Evolutionary conservation across 2,329 filamentous ascomycete species (phyloP), one percentile per base, ranked within the genome.

Genomic region (Sporothrix phasma): DNA sequence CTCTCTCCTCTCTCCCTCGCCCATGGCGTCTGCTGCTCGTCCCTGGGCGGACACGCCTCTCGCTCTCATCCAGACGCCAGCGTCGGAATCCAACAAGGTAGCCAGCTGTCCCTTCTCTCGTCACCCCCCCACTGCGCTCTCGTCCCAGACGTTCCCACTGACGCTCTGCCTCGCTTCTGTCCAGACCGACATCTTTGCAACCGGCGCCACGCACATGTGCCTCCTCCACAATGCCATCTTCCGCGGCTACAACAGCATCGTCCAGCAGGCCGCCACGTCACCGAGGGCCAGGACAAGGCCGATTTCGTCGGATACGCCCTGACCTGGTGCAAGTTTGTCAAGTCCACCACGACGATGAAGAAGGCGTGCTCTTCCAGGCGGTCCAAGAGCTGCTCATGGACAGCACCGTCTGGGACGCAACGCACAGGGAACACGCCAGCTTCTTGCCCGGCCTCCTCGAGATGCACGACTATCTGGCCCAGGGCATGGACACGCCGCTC

Each of bases 161-260:
- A 8, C 22, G 5, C 13, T 11, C n/a, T n/a, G n/a, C n/a, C n/a
- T 39, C 10, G 10, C 24, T n/a, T 22, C 34, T 13, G 4, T 0
- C 3, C 66, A 83, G 79, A 80, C 79, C 43, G 82, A 86, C 69
- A 76, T 84, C 67, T 86, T 85, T 72, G 84, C 81, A 1, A 78
- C 77, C 0, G 81, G 81, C 24, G 83, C 84, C 0, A 84, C 82
- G 17, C 81, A 87, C 72, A 87, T 86, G 84, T 77, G 79, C 3
- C 72, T 86, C 61, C 75, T 85, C 59, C 84, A 87, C 76, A 87
- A 87, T 69, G 76, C 80, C 64, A 81, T 87, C 69, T 80, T 87
- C 67, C 82, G 84, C 47, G 82, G 83, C 62, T 85, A 83, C 76
- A 87, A 88, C 73, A 81, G 79, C 69, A 85, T 88, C 70, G 85